Conservation (phyloP, 495 filamentous ascomycete genomes). For the Sporormia fimetaria region DNA sequence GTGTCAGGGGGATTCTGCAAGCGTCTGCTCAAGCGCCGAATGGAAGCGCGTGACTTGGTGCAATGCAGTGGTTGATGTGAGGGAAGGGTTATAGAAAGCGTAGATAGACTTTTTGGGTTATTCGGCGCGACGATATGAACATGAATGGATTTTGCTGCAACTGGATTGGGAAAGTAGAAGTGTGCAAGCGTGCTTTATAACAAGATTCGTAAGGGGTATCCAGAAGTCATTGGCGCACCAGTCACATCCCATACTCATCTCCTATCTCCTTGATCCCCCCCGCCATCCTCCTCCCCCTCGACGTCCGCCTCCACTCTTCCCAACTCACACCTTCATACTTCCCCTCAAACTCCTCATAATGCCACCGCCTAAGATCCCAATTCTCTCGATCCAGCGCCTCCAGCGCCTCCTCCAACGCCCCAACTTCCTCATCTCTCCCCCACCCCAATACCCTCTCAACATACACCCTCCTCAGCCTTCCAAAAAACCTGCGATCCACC, state of each 20-base stretch:
- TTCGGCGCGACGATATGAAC: neutral
- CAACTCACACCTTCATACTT: constrained; percentile 1
- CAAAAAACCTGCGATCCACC: constrained; percentile 21
- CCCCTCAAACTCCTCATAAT: constrained; percentile 17
- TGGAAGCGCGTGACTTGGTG: constrained; percentile 32
- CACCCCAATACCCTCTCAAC: constrained; percentile 24
- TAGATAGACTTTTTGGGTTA: neutral
- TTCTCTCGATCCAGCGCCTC: constrained; percentile 23
- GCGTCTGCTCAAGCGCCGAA: constrained; percentile 34
- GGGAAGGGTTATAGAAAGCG: neutral
- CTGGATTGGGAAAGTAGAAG: no score
- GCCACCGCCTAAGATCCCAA: constrained; percentile 20
- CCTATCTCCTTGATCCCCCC: constrained; percentile 10
- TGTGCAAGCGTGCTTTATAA: no score
- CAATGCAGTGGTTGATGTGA: neutral
- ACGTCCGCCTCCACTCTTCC: constrained; percentile 8
- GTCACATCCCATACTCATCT: neutral
- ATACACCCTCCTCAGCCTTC: constrained; percentile 18
- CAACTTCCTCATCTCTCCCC: constrained; percentile 7
- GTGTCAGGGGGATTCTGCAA: constrained; percentile 61
- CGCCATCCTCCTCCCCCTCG: constrained; percentile 9
- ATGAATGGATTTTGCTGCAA: neutral
- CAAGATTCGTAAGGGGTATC: no score
- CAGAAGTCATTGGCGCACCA: neutral
- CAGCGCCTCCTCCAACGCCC: constrained; percentile 17